Evolutionary conservation across 176 grass and related monocot genomes (phyloP).

Genomic region (Aegilops bicornis): DNA sequence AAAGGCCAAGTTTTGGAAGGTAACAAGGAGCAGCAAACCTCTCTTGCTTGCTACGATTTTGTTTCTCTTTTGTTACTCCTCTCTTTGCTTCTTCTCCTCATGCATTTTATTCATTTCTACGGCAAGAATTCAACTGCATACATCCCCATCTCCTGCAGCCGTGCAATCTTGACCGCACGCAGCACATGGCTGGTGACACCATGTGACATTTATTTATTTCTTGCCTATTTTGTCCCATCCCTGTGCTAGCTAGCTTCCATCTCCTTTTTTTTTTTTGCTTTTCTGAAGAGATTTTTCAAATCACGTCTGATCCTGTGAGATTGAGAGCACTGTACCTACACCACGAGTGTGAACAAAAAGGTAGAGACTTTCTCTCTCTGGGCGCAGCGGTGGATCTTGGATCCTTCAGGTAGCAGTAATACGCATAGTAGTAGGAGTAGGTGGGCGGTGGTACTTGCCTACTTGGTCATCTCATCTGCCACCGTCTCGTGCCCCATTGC

Average conservation of each 20-base stretch:
- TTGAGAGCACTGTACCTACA: neutral
- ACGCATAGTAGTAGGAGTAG: conserved; percentile 25
- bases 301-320: neutral
- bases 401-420: conserved; percentile 38
- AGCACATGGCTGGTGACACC: conserved; percentile 17
- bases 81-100: neutral
- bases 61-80: neutral
- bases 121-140: conserved; percentile 15
- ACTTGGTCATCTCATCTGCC: neutral
- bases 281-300: neutral
- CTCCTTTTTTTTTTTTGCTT: neutral
- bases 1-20: neutral
- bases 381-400: conserved; percentile 41
- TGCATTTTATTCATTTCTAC: conserved; percentile 4
- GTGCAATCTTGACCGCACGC: conserved; percentile 13
- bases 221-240: conserved; percentile 12
- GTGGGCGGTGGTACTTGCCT: conserved; percentile 3
- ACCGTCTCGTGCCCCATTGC: conserved; percentile 28
- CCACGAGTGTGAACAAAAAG: conserved; percentile 46
- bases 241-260: conserved; percentile 7
- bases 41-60: neutral
- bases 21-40: neutral
- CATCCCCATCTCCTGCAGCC: conserved; percentile 12
- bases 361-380: neutral
- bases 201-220: conserved; percentile 27